These are phyloP conservation scores for Apiotrichum gracile DNA, from an alignment of 1,284 basidiomycete species.

Conservation along the genomic window DNA sequence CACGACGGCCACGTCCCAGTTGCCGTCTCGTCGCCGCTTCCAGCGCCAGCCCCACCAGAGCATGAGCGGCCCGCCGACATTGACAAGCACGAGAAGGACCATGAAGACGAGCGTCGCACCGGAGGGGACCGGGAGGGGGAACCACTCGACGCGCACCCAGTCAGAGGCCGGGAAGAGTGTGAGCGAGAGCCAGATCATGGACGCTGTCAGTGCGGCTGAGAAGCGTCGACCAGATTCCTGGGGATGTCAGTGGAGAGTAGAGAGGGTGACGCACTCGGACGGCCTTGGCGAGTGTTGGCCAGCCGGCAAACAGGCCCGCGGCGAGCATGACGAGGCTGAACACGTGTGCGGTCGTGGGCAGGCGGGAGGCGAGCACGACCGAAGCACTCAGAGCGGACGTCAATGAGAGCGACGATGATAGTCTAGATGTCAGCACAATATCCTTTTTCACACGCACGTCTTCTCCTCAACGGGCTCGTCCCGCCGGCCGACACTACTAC, in stretches of 20 bases:
- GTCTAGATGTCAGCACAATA: slow-evolving; percentile 49
- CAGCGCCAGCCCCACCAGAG: slow-evolving; percentile 41
- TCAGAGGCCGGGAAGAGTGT: slow-evolving; percentile 16
- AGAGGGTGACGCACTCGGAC: slow-evolving; percentile 57
- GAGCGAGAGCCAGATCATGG: slow-evolving; percentile 27
- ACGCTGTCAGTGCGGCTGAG: slow-evolving; percentile 31
- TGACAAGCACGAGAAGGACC: slow-evolving; percentile 23
- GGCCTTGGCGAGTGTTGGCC: slow-evolving; percentile 72
- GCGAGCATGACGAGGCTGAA: slow-evolving; percentile 86
- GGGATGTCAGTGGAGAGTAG: not conserved
- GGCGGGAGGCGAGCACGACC: slow-evolving; percentile 86
- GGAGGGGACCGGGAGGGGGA: slow-evolving; percentile 2
- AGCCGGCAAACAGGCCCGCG: slow-evolving; percentile 75
- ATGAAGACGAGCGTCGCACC: slow-evolving; percentile 25
- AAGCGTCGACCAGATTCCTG: slow-evolving; percentile 32
- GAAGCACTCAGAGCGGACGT: slow-evolving; percentile 92
- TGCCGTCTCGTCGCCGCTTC: slow-evolving; percentile 36
- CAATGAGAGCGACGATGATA: slow-evolving; percentile 84
- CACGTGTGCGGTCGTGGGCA: slow-evolving; percentile 75
- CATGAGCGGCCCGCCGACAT: slow-evolving; percentile 35
- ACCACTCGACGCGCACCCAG: not conserved
- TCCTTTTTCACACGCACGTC: slow-evolving; percentile 12
- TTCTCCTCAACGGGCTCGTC: slow-evolving; percentile 28
- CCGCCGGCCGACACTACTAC: slow-evolving; percentile 9
- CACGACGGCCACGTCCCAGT: slow-evolving; percentile 43